These are phyloP conservation scores for Termitomyces heimii DNA, from an alignment of 768 basidiomycete species.

Conservation along the genomic window DNA sequence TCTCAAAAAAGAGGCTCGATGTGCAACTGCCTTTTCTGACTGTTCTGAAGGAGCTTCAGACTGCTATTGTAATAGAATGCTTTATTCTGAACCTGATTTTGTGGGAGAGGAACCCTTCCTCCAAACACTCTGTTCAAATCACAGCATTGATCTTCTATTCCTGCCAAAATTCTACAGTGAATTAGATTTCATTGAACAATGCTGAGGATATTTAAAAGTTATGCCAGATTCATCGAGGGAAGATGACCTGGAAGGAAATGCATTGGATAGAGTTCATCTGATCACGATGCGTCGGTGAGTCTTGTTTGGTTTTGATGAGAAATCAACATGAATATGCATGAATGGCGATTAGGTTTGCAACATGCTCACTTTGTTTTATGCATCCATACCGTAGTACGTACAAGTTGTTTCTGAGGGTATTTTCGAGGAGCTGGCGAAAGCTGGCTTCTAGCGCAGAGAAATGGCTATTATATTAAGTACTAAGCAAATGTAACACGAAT, in stretches of 20 bases:
- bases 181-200: constrained; percentile 19
- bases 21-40: constrained; percentile 16
- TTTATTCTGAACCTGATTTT: constrained; percentile 30
- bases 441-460: neutral
- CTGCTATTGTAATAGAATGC: constrained; percentile 15
- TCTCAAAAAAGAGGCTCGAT: constrained; percentile 19
- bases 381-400: neutral
- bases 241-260: neutral
- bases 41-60: neutral
- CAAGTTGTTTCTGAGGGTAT: neutral
- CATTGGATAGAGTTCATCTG: neutral
- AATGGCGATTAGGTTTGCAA: neutral
- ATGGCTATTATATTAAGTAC: neutral
- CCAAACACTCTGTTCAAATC: neutral
- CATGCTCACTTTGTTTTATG: neutral
- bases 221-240: constrained; percentile 16
- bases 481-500: neutral
- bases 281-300: neutral
- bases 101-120: constrained; percentile 11
- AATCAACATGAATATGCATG: no score
- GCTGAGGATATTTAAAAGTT: constrained; percentile 24
- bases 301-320: neutral
- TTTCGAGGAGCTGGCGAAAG: neutral
- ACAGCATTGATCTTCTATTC: neutral
- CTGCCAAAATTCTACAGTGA: neutral